Percentiles rank a stretch among this genome's conserved stretches.
Conservation (phyloP, 768 basidiomycete genomes). For the Mycena kentingensis region DNA sequence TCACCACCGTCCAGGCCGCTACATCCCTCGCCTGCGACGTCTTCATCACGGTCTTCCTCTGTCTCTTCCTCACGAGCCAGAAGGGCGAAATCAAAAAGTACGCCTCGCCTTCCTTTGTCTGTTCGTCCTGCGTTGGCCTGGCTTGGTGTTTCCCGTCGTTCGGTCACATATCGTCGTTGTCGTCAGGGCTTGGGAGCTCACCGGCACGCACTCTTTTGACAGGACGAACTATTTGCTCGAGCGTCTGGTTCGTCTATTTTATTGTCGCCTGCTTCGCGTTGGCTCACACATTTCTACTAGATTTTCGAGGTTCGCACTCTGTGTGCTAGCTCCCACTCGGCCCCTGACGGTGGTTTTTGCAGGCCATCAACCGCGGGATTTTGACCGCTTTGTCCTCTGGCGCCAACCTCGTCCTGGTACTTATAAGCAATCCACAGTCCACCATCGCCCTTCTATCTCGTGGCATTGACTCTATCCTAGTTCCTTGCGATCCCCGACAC, state of each 20-base stretch:
- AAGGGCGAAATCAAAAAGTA: slow-evolving; percentile 13
- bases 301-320: no score
- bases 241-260: slow-evolving; percentile 14
- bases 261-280: no score
- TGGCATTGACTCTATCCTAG: not conserved
- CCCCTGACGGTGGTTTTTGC: no score
- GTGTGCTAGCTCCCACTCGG: no score
- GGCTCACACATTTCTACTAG: no score
- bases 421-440: no score
- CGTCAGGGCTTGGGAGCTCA: not conserved
- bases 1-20: slow-evolving; percentile 16
- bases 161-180: not conserved
- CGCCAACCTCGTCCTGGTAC: slow-evolving; percentile 14
- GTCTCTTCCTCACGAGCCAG: slow-evolving; percentile 9
- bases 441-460: no score
- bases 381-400: slow-evolving; percentile 16
- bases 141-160: not conserved
- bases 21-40: slow-evolving; percentile 13
- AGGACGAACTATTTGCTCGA: slow-evolving; percentile 19
- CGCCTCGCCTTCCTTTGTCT: not conserved
- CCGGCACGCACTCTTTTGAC: not conserved
- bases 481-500: slow-evolving; percentile 17
- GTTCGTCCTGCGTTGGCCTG: not conserved
- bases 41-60: slow-evolving; percentile 15
- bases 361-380: slow-evolving; percentile 17